Evolutionary conservation across 345 rosid species (phyloP), one percentile per base, ranked within the genome.

Genomic region (Linum trigynum): DNA sequence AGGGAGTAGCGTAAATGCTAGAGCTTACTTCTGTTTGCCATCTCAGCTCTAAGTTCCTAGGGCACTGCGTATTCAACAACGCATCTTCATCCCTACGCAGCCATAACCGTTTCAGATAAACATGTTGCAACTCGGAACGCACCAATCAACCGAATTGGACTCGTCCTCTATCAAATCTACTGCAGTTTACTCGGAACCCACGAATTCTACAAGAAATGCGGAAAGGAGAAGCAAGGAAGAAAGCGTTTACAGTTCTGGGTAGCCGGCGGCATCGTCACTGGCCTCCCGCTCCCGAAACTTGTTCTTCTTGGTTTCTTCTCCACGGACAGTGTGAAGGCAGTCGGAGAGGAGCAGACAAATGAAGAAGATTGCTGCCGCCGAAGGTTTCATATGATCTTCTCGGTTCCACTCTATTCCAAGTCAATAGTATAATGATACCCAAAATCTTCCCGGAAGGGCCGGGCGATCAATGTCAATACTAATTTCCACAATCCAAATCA

Each of bases 21-120:
- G 98, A 91, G 78, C 98, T 89, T 71, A 91, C 98, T 81, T 95
- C 99, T 36, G 99, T 81, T 72, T 91, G 98, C 99, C 99, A 95
- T 79, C 99, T 84, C 32, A 95, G 87, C 86, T 89, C 98, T 74
- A 95, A 77, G 65, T 87, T 85, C 64, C 74, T 80, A 59, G 98
- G 98, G 82, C 99, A 95, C 80, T 78, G 86, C 32, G 97, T 83
- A 72, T 95, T 95, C 96, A 89, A 71, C 74, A 91, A 73, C 68
- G 91, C 84, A 78, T 82, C 87, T 78, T 95, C 98, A 59, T 91
- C 97, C 67, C 99, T 95, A 69, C 69, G 65, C 51, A 69, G 70
- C 39, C 57, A 55, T 64, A 3, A 4, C 17, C 41, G 48, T 14
- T 41, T 6, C 37, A 59, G 37, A 23, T n/a, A 39, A 57, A 55